Evolutionary conservation across 768 basidiomycete genomes (phyloP).

Genomic region (Cystofilobasidium bisporidii): DNA sequence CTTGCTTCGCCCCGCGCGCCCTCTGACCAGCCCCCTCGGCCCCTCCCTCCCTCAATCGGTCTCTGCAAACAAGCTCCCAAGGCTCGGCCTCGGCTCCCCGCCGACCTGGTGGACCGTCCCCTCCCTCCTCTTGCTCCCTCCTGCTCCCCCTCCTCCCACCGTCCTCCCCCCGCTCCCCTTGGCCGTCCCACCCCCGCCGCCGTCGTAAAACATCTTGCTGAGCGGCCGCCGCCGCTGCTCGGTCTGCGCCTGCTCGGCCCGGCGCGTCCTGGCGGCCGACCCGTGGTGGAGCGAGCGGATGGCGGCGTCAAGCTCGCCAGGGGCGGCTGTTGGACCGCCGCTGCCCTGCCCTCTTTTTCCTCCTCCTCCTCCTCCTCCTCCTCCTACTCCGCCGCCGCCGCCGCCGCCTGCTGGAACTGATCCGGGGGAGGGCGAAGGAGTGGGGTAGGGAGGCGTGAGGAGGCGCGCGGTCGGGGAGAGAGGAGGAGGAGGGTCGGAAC

Average conservation of each 20-base stretch:
- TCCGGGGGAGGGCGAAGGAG: too few species aligned
- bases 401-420: too few species aligned
- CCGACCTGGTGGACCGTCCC: too few species aligned
- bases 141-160: too few species aligned
- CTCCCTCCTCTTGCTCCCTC: too few species aligned
- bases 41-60: too few species aligned
- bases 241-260: conserved; percentile 37
- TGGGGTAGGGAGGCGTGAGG: background rate
- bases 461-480: background rate
- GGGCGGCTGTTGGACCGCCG: conserved; percentile 35
- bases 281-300: conserved; percentile 56
- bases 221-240: conserved; percentile 47
- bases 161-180: too few species aligned
- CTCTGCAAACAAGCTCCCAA: background rate
- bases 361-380: too few species aligned
- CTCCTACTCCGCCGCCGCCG: too few species aligned
- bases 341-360: too few species aligned
- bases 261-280: conserved; percentile 38
- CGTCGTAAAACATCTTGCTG: conserved; percentile 74
- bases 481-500: conserved; percentile 19
- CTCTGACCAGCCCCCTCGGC: too few species aligned
- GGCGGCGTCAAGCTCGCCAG: conserved; percentile 73
- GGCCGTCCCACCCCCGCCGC: conserved; percentile 35
- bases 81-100: background rate
- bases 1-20: too few species aligned